Evolutionary conservation across 768 basidiomycete genomes (phyloP), one percentile per base, ranked within the genome.

Genomic region (Pisolithus tinctorius): DNA sequence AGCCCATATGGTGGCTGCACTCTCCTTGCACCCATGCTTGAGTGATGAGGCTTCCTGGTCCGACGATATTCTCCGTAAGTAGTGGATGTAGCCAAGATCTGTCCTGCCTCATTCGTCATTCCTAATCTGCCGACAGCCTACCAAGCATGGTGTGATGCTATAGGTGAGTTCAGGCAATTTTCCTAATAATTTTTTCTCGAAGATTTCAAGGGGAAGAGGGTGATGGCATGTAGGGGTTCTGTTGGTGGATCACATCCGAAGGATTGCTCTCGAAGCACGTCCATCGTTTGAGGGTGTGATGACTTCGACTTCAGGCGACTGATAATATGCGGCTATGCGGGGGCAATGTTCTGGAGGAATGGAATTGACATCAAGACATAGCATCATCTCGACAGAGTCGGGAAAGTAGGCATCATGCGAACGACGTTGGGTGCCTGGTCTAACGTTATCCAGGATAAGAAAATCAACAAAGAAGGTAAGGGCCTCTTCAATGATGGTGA

Each of bases 61-160:
- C 73, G 81, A 50, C 73, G 74, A 44, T 81, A 78, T 64, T 69
- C 78, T 13, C 82, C 81, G 13, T 63, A 76, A 69, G 77, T 76
- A 52, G 82, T 83, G 63, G 31, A 79, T 57, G 6, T 42, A 34
- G 9, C 29, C 39, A 30, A 16, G 13, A 1, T 1, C 29, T 38
- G 13, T 37, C 20, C 13, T 26, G 10, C n/a, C 23, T 45, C 16
- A 38, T 1, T 26, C 13, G 29, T 16, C 26, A 34, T 23, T 42
- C 31, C 11, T 17, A 4, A 25, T 17, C 23, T 36, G 3, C 51
- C 86, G 86, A 72, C 69, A 23, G 75, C 79, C 40, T 84, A 83
- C 67, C 84, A 86, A 60, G 84, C 84, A 9, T 89, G 86, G 85
- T 85, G 83, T 56, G 86, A 88, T 67, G 63, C 71, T 31, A 86